A percentile compares a stretch with the other conserved stretches of the same genome.
Conservation (phyloP, 1,284 basidiomycete species). For the Trichosporon sp. region DNA sequence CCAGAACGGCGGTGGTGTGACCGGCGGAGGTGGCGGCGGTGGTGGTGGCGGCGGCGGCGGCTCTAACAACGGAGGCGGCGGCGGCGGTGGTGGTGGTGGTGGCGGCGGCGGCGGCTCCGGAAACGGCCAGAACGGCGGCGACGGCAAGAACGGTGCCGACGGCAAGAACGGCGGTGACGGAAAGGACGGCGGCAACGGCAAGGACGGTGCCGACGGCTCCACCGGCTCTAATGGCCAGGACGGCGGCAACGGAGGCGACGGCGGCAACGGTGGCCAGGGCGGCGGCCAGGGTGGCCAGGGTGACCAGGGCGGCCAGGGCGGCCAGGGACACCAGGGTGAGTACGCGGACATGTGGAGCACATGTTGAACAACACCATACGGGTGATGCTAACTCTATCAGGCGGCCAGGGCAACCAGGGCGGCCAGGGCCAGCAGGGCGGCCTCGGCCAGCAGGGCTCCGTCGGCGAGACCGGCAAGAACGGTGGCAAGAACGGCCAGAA, state of each 20-base stretch:
- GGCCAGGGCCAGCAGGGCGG: constrained; percentile 6
- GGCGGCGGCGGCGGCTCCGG: not conserved
- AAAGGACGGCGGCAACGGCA: not conserved
- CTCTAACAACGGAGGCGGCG: not conserved
- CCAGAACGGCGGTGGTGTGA: not conserved
- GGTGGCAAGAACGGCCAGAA: too few relatives aligned
- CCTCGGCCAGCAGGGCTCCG: not conserved
- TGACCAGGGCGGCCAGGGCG: not conserved
- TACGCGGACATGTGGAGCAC: not conserved
- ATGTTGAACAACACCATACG: not conserved
- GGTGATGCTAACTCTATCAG: not conserved
- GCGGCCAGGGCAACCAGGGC: not conserved
- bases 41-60: not conserved
- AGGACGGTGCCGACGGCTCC: not conserved
- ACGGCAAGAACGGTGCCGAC: not conserved
- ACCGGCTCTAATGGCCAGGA: not conserved
- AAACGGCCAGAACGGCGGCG: not conserved
- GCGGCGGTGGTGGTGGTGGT: not conserved
- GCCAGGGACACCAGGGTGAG: constrained; percentile 10
- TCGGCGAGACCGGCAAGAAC: constrained; percentile 13
- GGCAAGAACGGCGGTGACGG: constrained; percentile 1
- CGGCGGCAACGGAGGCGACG: not conserved
- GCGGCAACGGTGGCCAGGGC: too few relatives aligned
- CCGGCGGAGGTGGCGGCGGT: not conserved
- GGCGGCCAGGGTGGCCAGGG: constrained; percentile 1